phyloP scores from a whole-genome alignment of 192 early-diverging fungal species.

The Allomyces macrogynus region DNA sequence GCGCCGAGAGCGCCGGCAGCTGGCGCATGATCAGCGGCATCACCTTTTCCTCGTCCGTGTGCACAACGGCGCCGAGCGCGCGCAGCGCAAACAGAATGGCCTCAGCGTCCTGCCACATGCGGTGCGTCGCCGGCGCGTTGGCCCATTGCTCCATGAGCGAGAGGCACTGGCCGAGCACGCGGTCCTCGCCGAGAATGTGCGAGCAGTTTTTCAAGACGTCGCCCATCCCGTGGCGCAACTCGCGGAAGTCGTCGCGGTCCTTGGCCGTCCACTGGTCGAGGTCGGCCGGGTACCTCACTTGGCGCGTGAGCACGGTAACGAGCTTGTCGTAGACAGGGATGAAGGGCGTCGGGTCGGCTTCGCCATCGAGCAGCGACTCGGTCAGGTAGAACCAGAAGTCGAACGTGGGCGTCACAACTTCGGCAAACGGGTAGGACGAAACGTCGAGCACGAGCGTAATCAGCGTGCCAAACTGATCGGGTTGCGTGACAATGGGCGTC shows the following conservation, averaged over 20 bases:
- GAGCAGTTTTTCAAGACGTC: slow-evolving; percentile 93
- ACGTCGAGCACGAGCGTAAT: slow-evolving; percentile 66
- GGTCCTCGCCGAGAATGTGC: slow-evolving; percentile 51
- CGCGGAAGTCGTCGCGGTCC: slow-evolving; percentile 89
- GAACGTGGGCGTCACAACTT: slow-evolving; percentile 78
- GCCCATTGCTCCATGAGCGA: slow-evolving; percentile 15
- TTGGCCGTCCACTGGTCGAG: slow-evolving; percentile 46
- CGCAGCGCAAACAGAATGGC: slow-evolving; percentile 84
- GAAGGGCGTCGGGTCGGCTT: slow-evolving; percentile 30
- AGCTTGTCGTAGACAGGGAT: slow-evolving; percentile 38
- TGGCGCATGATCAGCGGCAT: slow-evolving; percentile 84
- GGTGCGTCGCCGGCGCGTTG: slow-evolving; percentile 7
- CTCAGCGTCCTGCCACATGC: slow-evolving; percentile 81
- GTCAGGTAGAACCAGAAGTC: slow-evolving; percentile 72
- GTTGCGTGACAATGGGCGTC: slow-evolving; percentile 42
- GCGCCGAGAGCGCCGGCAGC: slow-evolving; percentile 51
- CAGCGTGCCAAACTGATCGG: slow-evolving; percentile 46
- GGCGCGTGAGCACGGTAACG: slow-evolving; percentile 65
- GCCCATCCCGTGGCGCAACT: slow-evolving; percentile 90
- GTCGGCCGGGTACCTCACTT: slow-evolving; percentile 71
- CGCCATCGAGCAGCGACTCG: slow-evolving; percentile 28
- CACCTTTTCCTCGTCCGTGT: slow-evolving; percentile 42
- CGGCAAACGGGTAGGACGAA: slow-evolving; percentile 53
- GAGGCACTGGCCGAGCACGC: slow-evolving; percentile 48
- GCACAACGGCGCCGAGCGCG: slow-evolving; percentile 74